Conservation (phyloP, 2,329 filamentous ascomycete species). For the Epichloe coenophiala region DNA sequence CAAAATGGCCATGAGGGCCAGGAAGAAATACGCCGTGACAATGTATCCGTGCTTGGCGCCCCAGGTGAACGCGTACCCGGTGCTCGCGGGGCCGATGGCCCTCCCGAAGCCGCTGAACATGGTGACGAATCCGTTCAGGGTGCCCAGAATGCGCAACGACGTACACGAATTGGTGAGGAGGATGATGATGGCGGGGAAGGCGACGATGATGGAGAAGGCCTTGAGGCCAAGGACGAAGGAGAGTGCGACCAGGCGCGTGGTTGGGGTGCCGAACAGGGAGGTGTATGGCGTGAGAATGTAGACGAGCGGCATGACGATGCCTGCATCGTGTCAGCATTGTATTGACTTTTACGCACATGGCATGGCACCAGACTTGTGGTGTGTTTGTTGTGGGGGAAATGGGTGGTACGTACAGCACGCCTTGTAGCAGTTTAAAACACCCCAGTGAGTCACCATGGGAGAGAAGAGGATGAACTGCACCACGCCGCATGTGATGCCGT, state of each 20-base stretch:
- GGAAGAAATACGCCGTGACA: slow-evolving; percentile 67
- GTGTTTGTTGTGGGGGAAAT: neutral
- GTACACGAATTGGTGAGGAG: slow-evolving; percentile 76
- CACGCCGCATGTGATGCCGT: slow-evolving; percentile 65
- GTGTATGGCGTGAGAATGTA: slow-evolving; percentile 78
- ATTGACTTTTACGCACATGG: neutral
- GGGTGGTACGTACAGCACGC: slow-evolving; percentile 32
- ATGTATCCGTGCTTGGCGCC: slow-evolving; percentile 66
- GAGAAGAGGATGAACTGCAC: slow-evolving; percentile 84
- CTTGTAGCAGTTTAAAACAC: slow-evolving; percentile 61
- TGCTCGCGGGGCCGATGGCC: slow-evolving; percentile 62
- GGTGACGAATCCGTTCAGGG: slow-evolving; percentile 82
- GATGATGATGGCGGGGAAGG: slow-evolving; percentile 82
- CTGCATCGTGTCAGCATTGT: slow-evolving; percentile 16
- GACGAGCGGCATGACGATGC: slow-evolving; percentile 54
- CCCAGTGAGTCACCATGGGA: slow-evolving; percentile 55
- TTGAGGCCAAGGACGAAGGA: slow-evolving; percentile 60
- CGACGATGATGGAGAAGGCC: slow-evolving; percentile 63
- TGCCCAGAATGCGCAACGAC: slow-evolving; percentile 64
- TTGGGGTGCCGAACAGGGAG: slow-evolving; percentile 40
- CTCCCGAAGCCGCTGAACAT: slow-evolving; percentile 69
- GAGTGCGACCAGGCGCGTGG: slow-evolving; percentile 45
- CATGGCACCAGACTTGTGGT: neutral
- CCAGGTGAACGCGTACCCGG: slow-evolving; percentile 60
- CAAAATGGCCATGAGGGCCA: slow-evolving; percentile 49